A percentile compares a stretch with the other conserved stretches of the same genome.
phyloP scores from a whole-genome alignment of 2,329 filamentous ascomycete species.

The Ilyonectria robusta region DNA sequence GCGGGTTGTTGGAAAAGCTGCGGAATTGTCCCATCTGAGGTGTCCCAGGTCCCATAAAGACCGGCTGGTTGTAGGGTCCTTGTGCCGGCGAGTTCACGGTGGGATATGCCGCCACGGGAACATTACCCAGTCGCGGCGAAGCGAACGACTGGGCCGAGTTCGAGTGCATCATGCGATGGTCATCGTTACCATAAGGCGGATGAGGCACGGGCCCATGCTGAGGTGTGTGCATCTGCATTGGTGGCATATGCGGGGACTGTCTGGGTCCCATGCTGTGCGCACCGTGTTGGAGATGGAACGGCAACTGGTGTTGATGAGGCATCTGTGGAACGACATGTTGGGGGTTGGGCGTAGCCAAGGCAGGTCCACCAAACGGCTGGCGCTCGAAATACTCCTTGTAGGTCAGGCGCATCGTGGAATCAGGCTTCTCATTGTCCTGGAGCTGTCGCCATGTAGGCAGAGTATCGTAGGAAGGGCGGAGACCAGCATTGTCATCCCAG shows the following conservation, averaged over 20 bases:
- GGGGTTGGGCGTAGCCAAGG: conserved; percentile 78
- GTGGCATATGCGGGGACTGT: conserved; percentile 81
- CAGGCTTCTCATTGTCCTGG: conserved; percentile 78
- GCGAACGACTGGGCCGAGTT: conserved; percentile 88
- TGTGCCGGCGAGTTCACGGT: conserved; percentile 79
- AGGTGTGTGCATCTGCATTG: conserved; percentile 82
- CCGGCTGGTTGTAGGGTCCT: conserved; percentile 79
- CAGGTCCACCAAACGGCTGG: conserved; percentile 67
- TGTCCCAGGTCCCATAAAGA: conserved; percentile 78
- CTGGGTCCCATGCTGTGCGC: conserved; percentile 77
- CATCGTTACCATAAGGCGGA: conserved; percentile 80
- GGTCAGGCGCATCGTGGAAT: conserved; percentile 74
- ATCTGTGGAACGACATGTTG: conserved; percentile 79
- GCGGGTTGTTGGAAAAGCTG: conserved; percentile 77
- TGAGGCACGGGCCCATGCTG: conserved; percentile 78
- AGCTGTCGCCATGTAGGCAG: conserved; percentile 85
- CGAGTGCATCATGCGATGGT: conserved; percentile 90
- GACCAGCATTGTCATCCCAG: conserved; percentile 84
- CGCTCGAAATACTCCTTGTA: conserved; percentile 87
- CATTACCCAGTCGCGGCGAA: conserved; percentile 83
- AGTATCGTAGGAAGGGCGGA: conserved; percentile 88
- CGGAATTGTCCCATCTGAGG: conserved; percentile 80
- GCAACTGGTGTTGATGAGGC: conserved; percentile 87
- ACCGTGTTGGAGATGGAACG: conserved; percentile 84
- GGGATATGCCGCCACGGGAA: conserved; percentile 77